phyloP scores from a whole-genome alignment of 768 basidiomycete genomes.

The Pisolithus albus region DNA sequence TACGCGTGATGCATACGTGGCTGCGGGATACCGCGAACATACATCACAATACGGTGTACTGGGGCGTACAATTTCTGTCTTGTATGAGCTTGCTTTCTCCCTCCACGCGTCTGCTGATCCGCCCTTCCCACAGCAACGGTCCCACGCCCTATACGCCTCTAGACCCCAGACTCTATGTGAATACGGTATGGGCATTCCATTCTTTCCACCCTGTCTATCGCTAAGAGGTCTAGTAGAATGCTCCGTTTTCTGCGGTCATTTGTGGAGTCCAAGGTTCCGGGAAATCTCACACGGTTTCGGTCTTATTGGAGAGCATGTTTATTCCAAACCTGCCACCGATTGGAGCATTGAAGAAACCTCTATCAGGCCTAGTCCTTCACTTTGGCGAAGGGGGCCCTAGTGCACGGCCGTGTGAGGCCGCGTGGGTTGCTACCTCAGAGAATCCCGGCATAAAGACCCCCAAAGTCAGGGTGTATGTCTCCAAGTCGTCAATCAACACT shows the following conservation, averaged over 20 bases:
- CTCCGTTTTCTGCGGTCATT: slow-evolving; percentile 68
- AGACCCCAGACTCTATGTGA: slow-evolving; percentile 57
- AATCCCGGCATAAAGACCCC: slow-evolving; percentile 29
- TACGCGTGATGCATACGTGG: slow-evolving; percentile 42
- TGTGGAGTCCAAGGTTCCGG: slow-evolving; percentile 76
- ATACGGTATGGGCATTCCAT: slow-evolving; percentile 42
- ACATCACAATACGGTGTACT: slow-evolving; percentile 57
- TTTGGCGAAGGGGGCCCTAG: slow-evolving; percentile 59
- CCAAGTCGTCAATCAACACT: slow-evolving; percentile 52
- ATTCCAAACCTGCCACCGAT: slow-evolving; percentile 44
- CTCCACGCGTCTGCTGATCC: background rate
- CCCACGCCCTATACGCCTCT: slow-evolving; percentile 23
- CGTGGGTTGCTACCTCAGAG: slow-evolving; percentile 44
- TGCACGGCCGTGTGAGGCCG: slow-evolving; percentile 58
- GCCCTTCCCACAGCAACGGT: slow-evolving; percentile 25
- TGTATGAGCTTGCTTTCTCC: slow-evolving; percentile 29
- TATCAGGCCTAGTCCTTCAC: slow-evolving; percentile 61
- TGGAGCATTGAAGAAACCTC: slow-evolving; percentile 46
- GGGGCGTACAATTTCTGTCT: slow-evolving; percentile 40
- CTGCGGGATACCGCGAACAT: slow-evolving; percentile 26
- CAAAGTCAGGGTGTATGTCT: slow-evolving; percentile 46
- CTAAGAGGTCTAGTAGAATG: slow-evolving; percentile 39
- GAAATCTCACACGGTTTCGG: slow-evolving; percentile 66
- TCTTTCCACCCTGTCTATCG: background rate
- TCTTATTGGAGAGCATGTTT: slow-evolving; percentile 64